A percentile compares a stretch with the other conserved stretches of the same genome.
Conservation (phyloP, 768 basidiomycete genomes). For the Leucocoprinus leucothites region DNA sequence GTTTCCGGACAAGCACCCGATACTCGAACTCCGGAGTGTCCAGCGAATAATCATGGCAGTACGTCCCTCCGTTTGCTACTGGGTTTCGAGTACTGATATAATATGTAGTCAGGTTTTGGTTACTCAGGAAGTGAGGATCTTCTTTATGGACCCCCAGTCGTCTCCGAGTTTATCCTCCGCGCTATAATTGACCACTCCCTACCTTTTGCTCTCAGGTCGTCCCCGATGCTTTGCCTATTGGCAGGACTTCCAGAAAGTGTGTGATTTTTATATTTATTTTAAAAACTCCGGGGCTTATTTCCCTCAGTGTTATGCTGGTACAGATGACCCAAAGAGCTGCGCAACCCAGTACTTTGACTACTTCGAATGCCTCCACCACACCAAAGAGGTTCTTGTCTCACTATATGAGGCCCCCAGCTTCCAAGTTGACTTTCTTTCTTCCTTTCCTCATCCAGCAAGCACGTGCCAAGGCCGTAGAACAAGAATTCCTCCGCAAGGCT, state of each 20-base stretch:
- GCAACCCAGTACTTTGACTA: slow-evolving; percentile 77
- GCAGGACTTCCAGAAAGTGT: slow-evolving; percentile 83
- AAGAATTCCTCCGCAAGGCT: slow-evolving; percentile 67
- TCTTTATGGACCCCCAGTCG: background rate
- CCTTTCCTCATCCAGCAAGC: slow-evolving; percentile 31
- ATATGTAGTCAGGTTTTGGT: slow-evolving; percentile 41
- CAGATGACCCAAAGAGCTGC: slow-evolving; percentile 76
- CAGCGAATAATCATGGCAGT: slow-evolving; percentile 19
- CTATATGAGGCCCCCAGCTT: background rate
- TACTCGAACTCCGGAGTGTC: slow-evolving; percentile 8
- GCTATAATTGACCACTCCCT: slow-evolving; percentile 1
- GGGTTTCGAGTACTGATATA: background rate
- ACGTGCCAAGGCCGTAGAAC: slow-evolving; percentile 63
- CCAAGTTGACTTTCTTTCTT: background rate
- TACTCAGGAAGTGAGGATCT: slow-evolving; percentile 38
- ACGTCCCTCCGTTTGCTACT: slow-evolving; percentile 1
- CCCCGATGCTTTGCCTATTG: slow-evolving; percentile 88
- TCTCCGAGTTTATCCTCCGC: slow-evolving; percentile 6
- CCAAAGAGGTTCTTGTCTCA: slow-evolving; percentile 67
- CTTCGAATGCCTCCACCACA: slow-evolving; percentile 86
- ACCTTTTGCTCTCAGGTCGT: slow-evolving; percentile 46
- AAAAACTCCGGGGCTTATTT: background rate
- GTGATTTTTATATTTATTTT: slow-evolving; percentile 5
- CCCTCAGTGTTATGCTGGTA: slow-evolving; percentile 76
- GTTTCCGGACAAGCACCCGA: slow-evolving; percentile 5